Evolutionary conservation across 2,329 filamentous ascomycete genomes (phyloP).

Genomic region (Escovopsis sp.): DNA sequence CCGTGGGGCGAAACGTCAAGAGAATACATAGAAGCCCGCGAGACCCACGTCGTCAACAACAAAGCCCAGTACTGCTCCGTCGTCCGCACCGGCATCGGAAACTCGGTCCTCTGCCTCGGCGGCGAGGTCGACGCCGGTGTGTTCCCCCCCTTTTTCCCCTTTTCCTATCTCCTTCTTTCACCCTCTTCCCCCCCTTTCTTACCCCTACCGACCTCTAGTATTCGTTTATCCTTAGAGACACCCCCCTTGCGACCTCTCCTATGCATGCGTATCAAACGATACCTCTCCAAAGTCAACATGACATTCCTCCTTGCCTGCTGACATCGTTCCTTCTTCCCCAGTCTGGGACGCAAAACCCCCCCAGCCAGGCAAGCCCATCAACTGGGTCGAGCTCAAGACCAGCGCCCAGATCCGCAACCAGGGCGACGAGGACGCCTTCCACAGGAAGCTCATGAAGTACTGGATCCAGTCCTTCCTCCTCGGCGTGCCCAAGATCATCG

Average conservation of each 20-base stretch:
- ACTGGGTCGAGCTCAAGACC: slow-evolving; percentile 94
- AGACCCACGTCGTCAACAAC: slow-evolving; percentile 63
- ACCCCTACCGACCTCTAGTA: too few species aligned
- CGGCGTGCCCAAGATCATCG: slow-evolving; percentile 79
- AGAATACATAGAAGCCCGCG: slow-evolving; percentile 64
- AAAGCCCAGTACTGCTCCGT: slow-evolving; percentile 92
- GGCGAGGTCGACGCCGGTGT: slow-evolving; percentile 85
- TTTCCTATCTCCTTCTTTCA: too few species aligned
- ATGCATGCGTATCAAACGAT: too few species aligned
- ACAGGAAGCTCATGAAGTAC: slow-evolving; percentile 84
- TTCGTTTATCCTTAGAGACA: too few species aligned
- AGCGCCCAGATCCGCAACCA: slow-evolving; percentile 54
- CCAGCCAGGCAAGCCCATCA: slow-evolving; percentile 50
- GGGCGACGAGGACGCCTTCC: slow-evolving; percentile 58
- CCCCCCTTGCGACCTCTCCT: too few species aligned
- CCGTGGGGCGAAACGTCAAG: slow-evolving; percentile 60
- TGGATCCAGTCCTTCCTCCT: slow-evolving; percentile 95
- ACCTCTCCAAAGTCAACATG: too few species aligned
- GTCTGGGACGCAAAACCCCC: slow-evolving; percentile 74
- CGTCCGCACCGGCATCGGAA: slow-evolving; percentile 74
- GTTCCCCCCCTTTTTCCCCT: slow-evolving; percentile 2
- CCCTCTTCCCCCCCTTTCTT: too few species aligned
- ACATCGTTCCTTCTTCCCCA: too few species aligned
- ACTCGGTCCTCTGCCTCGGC: slow-evolving; percentile 59
- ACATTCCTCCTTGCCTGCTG: too few species aligned